Evolutionary conservation across 176 grass and related monocot genomes (phyloP).

Genomic region (Oryza rufipogon): DNA sequence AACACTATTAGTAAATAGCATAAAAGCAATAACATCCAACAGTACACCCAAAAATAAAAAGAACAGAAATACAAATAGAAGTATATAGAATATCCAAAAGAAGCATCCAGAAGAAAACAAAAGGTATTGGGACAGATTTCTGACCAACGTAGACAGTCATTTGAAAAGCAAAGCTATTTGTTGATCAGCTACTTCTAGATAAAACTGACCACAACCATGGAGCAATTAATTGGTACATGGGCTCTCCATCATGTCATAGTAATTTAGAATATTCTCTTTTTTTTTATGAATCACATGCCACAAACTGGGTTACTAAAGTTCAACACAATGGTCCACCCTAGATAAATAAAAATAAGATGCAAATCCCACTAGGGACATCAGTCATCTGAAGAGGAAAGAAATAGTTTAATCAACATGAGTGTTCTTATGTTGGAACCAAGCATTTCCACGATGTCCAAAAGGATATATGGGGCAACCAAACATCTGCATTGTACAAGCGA

Average conservation of each 20-base stretch:
- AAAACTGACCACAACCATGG: neutral
- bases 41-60: neutral
- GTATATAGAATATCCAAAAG: neutral
- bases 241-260: neutral
- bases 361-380: slow-evolving; percentile 16
- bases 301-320: neutral
- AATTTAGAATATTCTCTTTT: slow-evolving; percentile 12
- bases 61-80: neutral
- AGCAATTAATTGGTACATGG: neutral
- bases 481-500: neutral
- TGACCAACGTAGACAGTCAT: neutral
- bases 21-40: slow-evolving; percentile 23
- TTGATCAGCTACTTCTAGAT: slow-evolving; percentile 30
- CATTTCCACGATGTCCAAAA: neutral
- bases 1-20: slow-evolving; percentile 42
- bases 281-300: neutral
- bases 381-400: neutral
- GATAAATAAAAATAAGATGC: slow-evolving; percentile 20
- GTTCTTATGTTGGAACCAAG: neutral
- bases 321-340: neutral
- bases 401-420: slow-evolving; percentile 29
- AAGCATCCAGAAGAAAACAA: neutral
- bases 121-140: neutral
- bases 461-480: neutral
- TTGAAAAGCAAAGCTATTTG: slow-evolving; percentile 21